Conservation (phyloP, 2,329 filamentous ascomycete genomes). For the Cryphonectria radicalis region DNA sequence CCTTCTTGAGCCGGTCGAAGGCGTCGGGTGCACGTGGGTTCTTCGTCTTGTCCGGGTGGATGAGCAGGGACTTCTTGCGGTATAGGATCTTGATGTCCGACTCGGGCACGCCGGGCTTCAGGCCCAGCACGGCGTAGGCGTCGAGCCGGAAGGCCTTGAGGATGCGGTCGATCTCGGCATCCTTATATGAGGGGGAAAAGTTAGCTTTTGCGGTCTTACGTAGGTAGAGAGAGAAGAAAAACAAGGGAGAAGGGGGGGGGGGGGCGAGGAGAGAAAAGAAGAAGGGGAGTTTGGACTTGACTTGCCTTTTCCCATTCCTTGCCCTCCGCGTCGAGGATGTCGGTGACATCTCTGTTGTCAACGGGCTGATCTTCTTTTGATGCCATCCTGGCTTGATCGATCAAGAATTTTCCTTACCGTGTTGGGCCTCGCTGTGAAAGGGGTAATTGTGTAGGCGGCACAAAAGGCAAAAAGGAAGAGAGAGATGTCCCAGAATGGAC, state of each 20-base stretch:
- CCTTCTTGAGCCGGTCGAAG: slow-evolving; percentile 95
- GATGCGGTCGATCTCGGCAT: slow-evolving; percentile 95
- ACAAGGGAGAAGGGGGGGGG: not conserved
- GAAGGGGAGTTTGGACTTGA: not conserved
- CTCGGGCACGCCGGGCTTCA: slow-evolving; percentile 92
- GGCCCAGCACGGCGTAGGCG: slow-evolving; percentile 88
- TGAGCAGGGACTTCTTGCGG: slow-evolving; percentile 97
- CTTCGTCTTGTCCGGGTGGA: slow-evolving; percentile 96
- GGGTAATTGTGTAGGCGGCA: slow-evolving; percentile 17
- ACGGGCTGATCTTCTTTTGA: slow-evolving; percentile 59
- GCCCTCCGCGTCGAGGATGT: slow-evolving; percentile 79
- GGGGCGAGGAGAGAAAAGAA: not conserved
- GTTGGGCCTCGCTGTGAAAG: slow-evolving; percentile 9
- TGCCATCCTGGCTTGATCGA: slow-evolving; percentile 31
- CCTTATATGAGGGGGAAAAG: slow-evolving; percentile 53
- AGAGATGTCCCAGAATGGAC: not conserved
- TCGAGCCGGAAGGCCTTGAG: slow-evolving; percentile 82
- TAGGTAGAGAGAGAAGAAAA: not conserved
- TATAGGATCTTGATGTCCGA: slow-evolving; percentile 95
- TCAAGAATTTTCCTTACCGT: slow-evolving; percentile 29
- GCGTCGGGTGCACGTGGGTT: slow-evolving; percentile 91
- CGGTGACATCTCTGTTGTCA: slow-evolving; percentile 66
- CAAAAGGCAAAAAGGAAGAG: slow-evolving; percentile 13
- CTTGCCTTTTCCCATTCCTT: slow-evolving; percentile 89
- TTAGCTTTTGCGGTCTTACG: not conserved